Conservation (phyloP, 2,329 filamentous ascomycete genomes). For the Onygenales sp. region DNA sequence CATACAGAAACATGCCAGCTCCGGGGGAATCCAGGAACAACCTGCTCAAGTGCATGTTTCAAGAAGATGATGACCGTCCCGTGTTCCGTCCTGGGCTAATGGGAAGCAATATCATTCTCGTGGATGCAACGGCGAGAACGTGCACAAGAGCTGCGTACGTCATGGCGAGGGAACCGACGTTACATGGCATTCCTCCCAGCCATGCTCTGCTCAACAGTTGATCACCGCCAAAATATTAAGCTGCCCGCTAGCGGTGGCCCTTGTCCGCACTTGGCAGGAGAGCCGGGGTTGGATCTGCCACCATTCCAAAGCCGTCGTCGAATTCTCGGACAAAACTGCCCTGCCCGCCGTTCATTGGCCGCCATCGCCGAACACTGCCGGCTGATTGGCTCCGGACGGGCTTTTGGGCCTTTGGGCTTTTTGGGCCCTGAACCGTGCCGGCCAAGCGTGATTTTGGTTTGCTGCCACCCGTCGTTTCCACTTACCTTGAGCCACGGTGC, state of each 20-base stretch:
- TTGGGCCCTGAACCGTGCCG: no score
- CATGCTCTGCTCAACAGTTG: no score
- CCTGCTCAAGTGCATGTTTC: background rate
- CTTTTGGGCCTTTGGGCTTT: no score
- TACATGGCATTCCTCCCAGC: no score
- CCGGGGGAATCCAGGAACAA: background rate
- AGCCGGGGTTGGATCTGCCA: conserved; percentile 3
- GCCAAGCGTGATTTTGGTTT: no score
- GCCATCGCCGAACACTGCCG: background rate
- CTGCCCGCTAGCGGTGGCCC: background rate
- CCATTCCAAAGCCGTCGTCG: background rate
- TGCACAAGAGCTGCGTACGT: no score
- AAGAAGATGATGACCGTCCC: background rate
- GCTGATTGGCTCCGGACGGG: no score
- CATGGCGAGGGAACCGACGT: no score
- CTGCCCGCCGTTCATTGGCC: background rate
- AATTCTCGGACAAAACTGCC: background rate
- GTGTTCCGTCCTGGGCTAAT: background rate
- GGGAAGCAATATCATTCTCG: background rate
- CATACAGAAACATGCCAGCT: background rate
- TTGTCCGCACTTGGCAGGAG: background rate
- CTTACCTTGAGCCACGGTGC: no score
- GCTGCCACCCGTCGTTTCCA: no score
- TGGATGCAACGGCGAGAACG: no score
- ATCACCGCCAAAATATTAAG: no score